Evolutionary conservation across 2,329 filamentous ascomycete species (phyloP), one percentile per base, ranked within the genome.

Genomic region (Geosmithia morbida): DNA sequence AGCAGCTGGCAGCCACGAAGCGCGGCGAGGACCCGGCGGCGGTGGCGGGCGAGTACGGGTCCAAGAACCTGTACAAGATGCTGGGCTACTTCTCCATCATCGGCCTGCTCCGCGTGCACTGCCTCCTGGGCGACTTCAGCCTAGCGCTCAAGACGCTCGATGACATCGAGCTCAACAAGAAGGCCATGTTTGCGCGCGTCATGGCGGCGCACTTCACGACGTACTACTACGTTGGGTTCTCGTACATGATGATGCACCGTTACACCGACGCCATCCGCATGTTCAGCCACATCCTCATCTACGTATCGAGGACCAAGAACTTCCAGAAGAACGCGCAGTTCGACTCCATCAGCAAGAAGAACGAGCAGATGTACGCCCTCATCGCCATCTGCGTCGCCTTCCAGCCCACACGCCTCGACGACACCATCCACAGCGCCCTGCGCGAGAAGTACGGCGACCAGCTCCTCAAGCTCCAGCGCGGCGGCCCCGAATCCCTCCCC

Each of bases 211-310:
- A 98, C 75, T 97, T 97, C 74, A 96, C 90, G 56, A 98, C 92
- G 55, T 98, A 97, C 80, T 98, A 98, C 81, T 97, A 97, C 66
- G 90, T 98, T 53, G 92, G 92, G 57, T 98, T 98, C 81, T 94
- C 87, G 57, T 98, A 98, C 83, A 97, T 98, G 90, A 98, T 98
- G 92, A 94, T 97, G 87, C 88, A 92, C 72, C 87, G 92, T 64
- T 98, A 98, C 66, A 87, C 88, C 68, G 92, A 98, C 69, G 92
- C 92, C 66, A 96, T 98, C 72, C 88, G 90, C 77, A 95, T 96
- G 84, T 98, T 98, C 81, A 94, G 87, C 76, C 92, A 98, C 78
- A 98, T 98, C 68, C 81, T 98, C 59, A 85, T 98, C 70, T 98
- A 97, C 71, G 89, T 98, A 56, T 95, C 88, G 57, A 79, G 92